phyloP scores from a whole-genome alignment of 148 eudicot genomes.

The Vaccinium darrowii region DNA sequence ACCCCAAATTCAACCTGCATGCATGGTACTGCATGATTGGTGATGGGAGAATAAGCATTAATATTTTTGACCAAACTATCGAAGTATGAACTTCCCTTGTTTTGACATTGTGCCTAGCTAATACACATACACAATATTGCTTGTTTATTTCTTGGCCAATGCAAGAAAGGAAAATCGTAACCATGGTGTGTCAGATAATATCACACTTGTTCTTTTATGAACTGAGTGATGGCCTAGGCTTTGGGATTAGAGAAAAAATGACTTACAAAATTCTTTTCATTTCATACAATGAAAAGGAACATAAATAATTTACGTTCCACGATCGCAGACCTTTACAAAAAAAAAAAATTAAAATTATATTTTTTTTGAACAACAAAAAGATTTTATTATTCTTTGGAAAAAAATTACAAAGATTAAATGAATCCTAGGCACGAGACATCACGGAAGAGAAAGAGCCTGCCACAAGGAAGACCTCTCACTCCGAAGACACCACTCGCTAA shows the following conservation, averaged over 20 bases:
- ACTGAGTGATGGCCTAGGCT: background rate
- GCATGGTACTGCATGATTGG: too few relatives aligned
- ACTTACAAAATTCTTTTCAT: background rate
- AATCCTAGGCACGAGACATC: too few relatives aligned
- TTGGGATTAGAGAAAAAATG: background rate
- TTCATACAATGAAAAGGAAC: background rate
- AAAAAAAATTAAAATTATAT: too few relatives aligned
- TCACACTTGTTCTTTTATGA: background rate
- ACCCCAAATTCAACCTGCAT: too few relatives aligned
- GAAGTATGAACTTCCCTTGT: background rate
- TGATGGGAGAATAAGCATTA: too few relatives aligned
- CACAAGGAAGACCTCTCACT: too few relatives aligned
- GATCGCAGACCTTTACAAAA: background rate
- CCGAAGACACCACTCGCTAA: too few relatives aligned
- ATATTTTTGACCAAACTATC: background rate
- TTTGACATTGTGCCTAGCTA: background rate
- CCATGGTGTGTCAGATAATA: background rate
- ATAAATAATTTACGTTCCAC: background rate
- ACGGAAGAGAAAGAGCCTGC: too few relatives aligned
- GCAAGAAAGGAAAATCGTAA: background rate
- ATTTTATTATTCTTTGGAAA: too few relatives aligned
- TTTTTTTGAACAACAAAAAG: too few relatives aligned
- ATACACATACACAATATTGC: background rate
- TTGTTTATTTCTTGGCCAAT: background rate
- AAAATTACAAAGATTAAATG: too few relatives aligned